These are phyloP conservation scores for Metschnikowia kofuensis DNA, from an alignment of 805 yeast species.

Conservation along the genomic window DNA sequence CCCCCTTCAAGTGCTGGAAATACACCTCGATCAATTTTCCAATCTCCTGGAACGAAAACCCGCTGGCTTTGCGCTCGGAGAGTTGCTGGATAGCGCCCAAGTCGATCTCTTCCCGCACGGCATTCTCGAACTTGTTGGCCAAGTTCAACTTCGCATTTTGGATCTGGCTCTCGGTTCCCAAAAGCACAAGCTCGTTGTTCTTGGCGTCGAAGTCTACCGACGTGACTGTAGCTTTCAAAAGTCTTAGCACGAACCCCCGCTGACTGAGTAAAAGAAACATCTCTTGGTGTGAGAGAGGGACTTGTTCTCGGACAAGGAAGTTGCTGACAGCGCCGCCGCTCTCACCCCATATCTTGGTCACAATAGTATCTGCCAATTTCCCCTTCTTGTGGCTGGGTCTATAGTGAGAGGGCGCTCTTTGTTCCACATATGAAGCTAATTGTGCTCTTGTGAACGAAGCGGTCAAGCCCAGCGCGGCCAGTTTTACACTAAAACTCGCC, in stretches of 20 bases:
- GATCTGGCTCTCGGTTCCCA: slow-evolving; percentile 41
- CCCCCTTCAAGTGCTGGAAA: slow-evolving; percentile 27
- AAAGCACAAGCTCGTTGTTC: slow-evolving; percentile 27
- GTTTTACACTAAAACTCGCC: slow-evolving; percentile 4
- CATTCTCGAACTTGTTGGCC: slow-evolving; percentile 26
- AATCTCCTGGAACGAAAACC: slow-evolving; percentile 24
- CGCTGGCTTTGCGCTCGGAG: slow-evolving; percentile 27
- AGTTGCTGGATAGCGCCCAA: slow-evolving; percentile 25
- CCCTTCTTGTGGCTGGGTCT: slow-evolving; percentile 13
- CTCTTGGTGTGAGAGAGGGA: slow-evolving; percentile 35
- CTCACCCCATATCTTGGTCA: slow-evolving; percentile 36
- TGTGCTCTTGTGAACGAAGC: slow-evolving; percentile 16
- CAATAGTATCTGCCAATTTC: slow-evolving; percentile 24
- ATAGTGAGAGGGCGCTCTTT: not conserved
- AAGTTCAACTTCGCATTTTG: slow-evolving; percentile 45
- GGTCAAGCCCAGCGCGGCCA: slow-evolving; percentile 7
- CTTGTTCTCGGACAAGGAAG: slow-evolving; percentile 30
- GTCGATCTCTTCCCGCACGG: slow-evolving; percentile 30
- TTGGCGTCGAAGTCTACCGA: slow-evolving; percentile 33
- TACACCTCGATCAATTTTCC: slow-evolving; percentile 34
- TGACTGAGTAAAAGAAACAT: slow-evolving; percentile 40
- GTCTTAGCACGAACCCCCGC: slow-evolving; percentile 37
- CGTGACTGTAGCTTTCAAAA: slow-evolving; percentile 42
- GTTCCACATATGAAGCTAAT: slow-evolving; percentile 9
- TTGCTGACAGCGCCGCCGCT: slow-evolving; percentile 19